Conservation (phyloP, 2,329 filamentous ascomycete genomes). For the Xylaria sp. region DNA sequence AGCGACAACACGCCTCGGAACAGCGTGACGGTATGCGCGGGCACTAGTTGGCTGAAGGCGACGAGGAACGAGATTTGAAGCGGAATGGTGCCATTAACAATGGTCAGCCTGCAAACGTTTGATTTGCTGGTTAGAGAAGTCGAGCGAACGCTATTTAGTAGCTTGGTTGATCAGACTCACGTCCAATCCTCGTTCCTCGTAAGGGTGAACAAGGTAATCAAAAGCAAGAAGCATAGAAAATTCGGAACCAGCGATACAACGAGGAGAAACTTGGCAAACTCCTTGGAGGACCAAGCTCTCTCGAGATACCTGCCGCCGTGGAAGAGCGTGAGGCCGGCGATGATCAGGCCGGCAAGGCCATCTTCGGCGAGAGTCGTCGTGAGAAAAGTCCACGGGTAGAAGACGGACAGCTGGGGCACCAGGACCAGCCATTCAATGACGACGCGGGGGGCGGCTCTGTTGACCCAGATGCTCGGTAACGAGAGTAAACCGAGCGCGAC, state of each 20-base stretch:
- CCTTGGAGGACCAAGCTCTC: conserved; percentile 90
- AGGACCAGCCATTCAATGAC: conserved; percentile 89
- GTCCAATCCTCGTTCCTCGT: conserved; percentile 74
- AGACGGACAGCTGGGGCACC: conserved; percentile 82
- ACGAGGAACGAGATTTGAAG: conserved; percentile 94
- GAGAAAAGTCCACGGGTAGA: conserved; percentile 93
- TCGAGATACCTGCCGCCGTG: conserved; percentile 96
- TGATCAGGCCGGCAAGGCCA: conserved; percentile 85
- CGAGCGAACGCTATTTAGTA: background rate
- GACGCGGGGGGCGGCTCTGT: conserved; percentile 71
- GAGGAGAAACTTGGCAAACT: conserved; percentile 90
- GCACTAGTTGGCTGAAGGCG: conserved; percentile 96
- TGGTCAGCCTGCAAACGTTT: conserved; percentile 69
- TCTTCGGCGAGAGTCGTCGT: conserved; percentile 90
- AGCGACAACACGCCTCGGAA: conserved; percentile 90
- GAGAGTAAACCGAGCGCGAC: conserved; percentile 80
- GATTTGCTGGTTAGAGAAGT: conserved; percentile 36
- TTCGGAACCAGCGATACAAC: conserved; percentile 85
- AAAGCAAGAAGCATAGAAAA: conserved; percentile 75
- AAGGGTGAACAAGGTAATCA: conserved; percentile 78
- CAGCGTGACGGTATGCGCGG: conserved; percentile 94
- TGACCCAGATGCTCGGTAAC: conserved; percentile 81
- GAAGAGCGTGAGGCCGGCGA: conserved; percentile 83
- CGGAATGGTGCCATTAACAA: conserved; percentile 88
- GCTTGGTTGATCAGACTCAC: conserved; percentile 60